phyloP scores from a whole-genome alignment of 768 basidiomycete species.

The Mycena vulgaris region DNA sequence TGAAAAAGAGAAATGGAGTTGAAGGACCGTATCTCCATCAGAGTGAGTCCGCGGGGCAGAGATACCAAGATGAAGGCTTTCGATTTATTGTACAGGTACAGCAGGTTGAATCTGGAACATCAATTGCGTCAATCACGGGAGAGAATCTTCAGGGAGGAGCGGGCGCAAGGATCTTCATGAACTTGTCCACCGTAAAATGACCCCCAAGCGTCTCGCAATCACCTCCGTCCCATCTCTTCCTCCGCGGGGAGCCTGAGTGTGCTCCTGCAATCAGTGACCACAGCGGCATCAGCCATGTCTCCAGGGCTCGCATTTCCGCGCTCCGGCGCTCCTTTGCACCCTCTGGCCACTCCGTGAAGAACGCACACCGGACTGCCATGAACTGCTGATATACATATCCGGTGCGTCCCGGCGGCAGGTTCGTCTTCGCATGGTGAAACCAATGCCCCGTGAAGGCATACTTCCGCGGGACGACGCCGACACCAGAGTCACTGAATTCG shows the following conservation, averaged over 20 bases:
- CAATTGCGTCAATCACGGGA: too few relatives aligned
- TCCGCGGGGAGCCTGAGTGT: background rate
- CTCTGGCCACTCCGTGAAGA: background rate
- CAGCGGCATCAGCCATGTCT: background rate
- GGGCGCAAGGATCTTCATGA: background rate
- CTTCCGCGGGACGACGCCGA: background rate
- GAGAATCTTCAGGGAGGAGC: too few relatives aligned
- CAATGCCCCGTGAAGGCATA: too few relatives aligned
- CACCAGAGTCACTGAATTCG: background rate
- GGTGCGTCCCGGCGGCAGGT: background rate
- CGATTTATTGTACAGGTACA: too few relatives aligned
- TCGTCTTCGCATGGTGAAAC: too few relatives aligned
- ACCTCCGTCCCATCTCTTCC: background rate
- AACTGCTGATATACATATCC: background rate
- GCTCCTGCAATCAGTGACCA: background rate
- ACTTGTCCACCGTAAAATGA: background rate
- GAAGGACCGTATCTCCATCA: too few relatives aligned
- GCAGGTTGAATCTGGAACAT: too few relatives aligned
- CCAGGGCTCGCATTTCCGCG: background rate
- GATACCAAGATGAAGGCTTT: too few relatives aligned
- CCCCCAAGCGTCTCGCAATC: conserved; percentile 13
- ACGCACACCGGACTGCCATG: background rate
- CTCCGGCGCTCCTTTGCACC: too few relatives aligned
- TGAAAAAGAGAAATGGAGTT: too few relatives aligned
- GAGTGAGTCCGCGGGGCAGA: too few relatives aligned